phyloP scores from a whole-genome alignment of 1,139 yeast species.

The Blastobotrys illinoisensis region DNA sequence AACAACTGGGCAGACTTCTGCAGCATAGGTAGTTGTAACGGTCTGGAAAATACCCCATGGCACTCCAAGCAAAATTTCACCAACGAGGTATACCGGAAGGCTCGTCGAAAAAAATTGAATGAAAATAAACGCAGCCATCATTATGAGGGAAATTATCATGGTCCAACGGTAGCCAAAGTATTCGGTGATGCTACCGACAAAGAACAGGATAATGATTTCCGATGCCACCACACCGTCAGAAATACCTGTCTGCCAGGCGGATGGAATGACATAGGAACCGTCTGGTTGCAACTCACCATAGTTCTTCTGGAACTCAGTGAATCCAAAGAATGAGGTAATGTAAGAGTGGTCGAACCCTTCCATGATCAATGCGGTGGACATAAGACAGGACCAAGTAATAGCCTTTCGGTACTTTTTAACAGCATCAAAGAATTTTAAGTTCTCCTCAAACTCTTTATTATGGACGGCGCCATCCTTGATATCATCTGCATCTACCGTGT shows the following conservation, averaged over 20 bases:
- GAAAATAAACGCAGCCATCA: constrained; percentile 33
- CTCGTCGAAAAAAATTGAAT: constrained; percentile 41
- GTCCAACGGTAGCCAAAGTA: constrained; percentile 45
- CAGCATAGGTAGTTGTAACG: constrained; percentile 41
- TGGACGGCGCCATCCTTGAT: background rate
- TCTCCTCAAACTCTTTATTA: constrained; percentile 12
- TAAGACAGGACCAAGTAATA: constrained; percentile 39
- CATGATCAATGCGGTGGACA: constrained; percentile 41
- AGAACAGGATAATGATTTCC: constrained; percentile 21
- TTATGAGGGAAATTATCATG: constrained; percentile 29
- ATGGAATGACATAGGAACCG: constrained; percentile 35
- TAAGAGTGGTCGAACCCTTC: constrained; percentile 43
- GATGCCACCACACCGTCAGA: constrained; percentile 37
- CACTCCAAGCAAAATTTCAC: constrained; percentile 40
- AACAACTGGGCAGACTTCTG: constrained; percentile 44
- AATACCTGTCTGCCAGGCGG: constrained; percentile 43
- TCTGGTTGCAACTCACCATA: constrained; percentile 20
- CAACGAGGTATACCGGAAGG: constrained; percentile 36
- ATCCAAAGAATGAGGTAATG: constrained; percentile 36
- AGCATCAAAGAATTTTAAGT: constrained; percentile 15
- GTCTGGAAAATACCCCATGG: constrained; percentile 45
- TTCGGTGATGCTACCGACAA: constrained; percentile 32
- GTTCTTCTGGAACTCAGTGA: constrained; percentile 5
- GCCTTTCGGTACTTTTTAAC: constrained; percentile 34
- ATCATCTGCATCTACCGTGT: background rate